Percentiles rank a stretch among this genome's conserved stretches.
Conservation (phyloP, 148 eudicot genomes). For the Rhododendron ferrugineum region DNA sequence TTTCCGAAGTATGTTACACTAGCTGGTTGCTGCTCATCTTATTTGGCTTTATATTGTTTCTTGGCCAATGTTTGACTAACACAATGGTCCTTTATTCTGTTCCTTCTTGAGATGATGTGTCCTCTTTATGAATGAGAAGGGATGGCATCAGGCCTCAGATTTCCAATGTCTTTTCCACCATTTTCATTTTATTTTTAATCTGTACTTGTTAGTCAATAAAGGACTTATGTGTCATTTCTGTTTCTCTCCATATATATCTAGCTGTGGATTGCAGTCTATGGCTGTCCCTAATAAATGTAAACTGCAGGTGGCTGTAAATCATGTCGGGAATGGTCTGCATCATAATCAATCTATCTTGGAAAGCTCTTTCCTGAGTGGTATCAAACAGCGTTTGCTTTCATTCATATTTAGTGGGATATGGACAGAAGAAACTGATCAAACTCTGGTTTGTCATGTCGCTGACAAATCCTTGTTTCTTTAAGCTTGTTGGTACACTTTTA, state of each 20-base stretch:
- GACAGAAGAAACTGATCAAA: constrained; percentile 82
- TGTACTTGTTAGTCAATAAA: neutral
- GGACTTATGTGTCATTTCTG: neutral
- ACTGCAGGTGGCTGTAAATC: constrained; percentile 33
- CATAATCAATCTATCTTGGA: constrained; percentile 23
- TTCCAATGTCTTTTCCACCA: neutral
- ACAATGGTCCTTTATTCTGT: neutral
- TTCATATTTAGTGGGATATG: constrained; percentile 80
- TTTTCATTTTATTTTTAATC: neutral
- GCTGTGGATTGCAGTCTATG: constrained; percentile 34
- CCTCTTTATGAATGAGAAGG: neutral
- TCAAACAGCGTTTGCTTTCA: constrained; percentile 88
- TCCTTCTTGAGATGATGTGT: neutral
- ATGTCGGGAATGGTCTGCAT: constrained; percentile 31
- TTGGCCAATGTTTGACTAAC: neutral
- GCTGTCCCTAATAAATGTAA: constrained; percentile 29
- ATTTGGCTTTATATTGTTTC: neutral
- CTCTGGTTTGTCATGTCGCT: constrained; percentile 45
- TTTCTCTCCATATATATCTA: neutral
- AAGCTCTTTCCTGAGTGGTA: constrained; percentile 60
- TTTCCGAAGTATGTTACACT: neutral
- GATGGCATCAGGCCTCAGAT: neutral
- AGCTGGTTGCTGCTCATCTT: neutral
- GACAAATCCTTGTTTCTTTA: constrained; percentile 2
- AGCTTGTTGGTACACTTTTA: constrained; percentile 2